phyloP scores from a whole-genome alignment of 495 filamentous ascomycete genomes.

The Parathielavia hyrcaniae region DNA sequence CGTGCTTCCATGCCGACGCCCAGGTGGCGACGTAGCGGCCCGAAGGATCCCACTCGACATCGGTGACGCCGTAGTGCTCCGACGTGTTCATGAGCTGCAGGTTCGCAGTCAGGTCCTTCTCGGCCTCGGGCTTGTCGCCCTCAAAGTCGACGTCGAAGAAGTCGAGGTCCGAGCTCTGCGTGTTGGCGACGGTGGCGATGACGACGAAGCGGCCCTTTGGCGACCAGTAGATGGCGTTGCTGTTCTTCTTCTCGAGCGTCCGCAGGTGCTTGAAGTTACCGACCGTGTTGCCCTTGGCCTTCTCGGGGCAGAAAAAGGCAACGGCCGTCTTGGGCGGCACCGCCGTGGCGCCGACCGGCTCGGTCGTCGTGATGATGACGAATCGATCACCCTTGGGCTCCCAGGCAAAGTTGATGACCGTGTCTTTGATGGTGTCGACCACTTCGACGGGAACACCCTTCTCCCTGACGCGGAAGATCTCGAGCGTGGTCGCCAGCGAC shows the following conservation, averaged over 20 bases:
- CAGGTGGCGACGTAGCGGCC: conserved; percentile 88
- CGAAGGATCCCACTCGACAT: conserved; percentile 95
- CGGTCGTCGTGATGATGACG: conserved; percentile 91
- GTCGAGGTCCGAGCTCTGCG: conserved; percentile 88
- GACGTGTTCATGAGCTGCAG: conserved; percentile 84
- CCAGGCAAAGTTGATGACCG: conserved; percentile 98
- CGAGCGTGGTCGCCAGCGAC: conserved; percentile 88
- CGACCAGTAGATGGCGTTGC: conserved; percentile 99
- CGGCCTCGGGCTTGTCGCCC: conserved; percentile 84
- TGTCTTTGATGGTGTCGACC: conserved; percentile 93
- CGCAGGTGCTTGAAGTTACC: conserved; percentile 94
- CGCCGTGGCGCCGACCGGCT: conserved; percentile 69
- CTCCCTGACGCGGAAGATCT: conserved; percentile 94
- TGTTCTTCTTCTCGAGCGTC: conserved; percentile 96
- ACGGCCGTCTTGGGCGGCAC: conserved; percentile 88
- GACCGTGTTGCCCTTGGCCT: conserved; percentile 64
- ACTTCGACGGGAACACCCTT: conserved; percentile 98
- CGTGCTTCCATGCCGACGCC: conserved; percentile 91
- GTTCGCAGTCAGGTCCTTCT: conserved; percentile 93
- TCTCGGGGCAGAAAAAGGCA: conserved; percentile 93
- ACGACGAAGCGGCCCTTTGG: conserved; percentile 92
- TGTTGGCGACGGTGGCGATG: conserved; percentile 83
- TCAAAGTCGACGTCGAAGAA: conserved; percentile 98
- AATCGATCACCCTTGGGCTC: conserved; percentile 96
- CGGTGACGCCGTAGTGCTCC: conserved; percentile 96